These are phyloP conservation scores for Nymphaea thermarum DNA, from an alignment of 164 flowering plant genomes.

Conservation along the genomic window DNA sequence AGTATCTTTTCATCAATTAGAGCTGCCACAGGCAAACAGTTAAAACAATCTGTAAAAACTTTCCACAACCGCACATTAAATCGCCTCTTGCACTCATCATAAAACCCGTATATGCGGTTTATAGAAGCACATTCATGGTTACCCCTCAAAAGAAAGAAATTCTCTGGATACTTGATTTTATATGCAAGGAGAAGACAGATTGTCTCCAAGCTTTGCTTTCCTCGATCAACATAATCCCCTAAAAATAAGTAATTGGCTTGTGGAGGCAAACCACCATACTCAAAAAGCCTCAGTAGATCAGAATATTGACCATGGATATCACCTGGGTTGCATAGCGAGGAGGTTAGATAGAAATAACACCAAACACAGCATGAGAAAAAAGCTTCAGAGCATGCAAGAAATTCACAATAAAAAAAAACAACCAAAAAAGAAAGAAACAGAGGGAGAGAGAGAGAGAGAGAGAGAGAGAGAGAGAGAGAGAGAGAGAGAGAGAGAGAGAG, in stretches of 20 bases:
- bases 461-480: no score
- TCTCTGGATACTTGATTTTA: constrained; percentile 75
- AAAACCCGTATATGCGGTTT: constrained; percentile 75
- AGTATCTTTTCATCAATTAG: constrained; percentile 72
- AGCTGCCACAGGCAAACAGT: constrained; percentile 82
- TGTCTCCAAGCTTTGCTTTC: constrained; percentile 79
- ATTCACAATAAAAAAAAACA: no score
- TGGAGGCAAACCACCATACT: constrained; percentile 78
- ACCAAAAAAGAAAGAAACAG: no score
- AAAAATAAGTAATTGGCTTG: constrained; percentile 61
- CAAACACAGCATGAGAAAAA: no score
- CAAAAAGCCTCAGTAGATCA: constrained; percentile 70
- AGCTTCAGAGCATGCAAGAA: no score
- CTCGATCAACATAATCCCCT: constrained; percentile 84
- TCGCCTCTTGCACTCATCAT: constrained; percentile 79
- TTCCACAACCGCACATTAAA: constrained; percentile 77
- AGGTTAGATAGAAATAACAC: not conserved
- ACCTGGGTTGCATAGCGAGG: constrained; percentile 25
- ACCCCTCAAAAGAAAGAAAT: constrained; percentile 66
- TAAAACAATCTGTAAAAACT: constrained; percentile 62
- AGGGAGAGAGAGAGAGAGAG: no score
- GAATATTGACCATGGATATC: constrained; percentile 83
- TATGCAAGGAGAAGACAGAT: constrained; percentile 79
- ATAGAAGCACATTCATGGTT: constrained; percentile 80
- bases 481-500: no score